Conservation (phyloP, 768 basidiomycete genomes). For the Leucocoprinus leucothites region DNA sequence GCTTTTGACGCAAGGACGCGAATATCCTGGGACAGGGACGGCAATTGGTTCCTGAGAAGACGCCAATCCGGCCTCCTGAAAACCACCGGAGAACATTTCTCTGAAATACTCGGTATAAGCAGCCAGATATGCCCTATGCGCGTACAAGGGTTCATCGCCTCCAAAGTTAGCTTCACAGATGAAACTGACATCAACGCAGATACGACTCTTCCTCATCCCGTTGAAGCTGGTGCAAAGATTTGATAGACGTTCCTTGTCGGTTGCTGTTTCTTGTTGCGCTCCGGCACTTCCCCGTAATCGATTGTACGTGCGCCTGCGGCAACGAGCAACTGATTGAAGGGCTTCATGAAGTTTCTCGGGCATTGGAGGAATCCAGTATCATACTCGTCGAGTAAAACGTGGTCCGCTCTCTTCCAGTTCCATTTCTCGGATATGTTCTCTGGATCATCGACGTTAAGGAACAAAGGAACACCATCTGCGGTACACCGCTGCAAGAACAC, state of each 20-base stretch:
- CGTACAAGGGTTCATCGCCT: too few species aligned
- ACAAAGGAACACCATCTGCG: conserved; percentile 24
- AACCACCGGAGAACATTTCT: too few species aligned
- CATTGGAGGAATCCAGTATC: conserved; percentile 26
- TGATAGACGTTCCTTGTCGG: background rate
- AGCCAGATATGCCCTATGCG: too few species aligned
- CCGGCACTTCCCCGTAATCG: too few species aligned
- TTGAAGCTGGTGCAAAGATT: background rate
- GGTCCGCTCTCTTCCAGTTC: conserved; percentile 35
- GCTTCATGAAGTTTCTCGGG: conserved; percentile 16
- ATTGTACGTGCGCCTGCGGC: too few species aligned
- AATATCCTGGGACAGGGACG: too few species aligned
- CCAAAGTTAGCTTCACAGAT: too few species aligned
- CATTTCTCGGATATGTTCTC: conserved; percentile 23
- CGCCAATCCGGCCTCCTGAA: too few species aligned
- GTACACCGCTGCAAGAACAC: conserved; percentile 18
- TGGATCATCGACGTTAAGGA: conserved; percentile 46
- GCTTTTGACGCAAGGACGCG: too few species aligned
- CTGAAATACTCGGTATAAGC: too few species aligned
- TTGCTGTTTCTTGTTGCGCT: background rate
- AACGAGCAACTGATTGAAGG: too few species aligned
- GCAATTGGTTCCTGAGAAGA: too few species aligned
- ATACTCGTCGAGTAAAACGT: conserved; percentile 35
- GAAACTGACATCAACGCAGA: background rate
- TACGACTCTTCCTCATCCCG: background rate